phyloP scores from a whole-genome alignment of 1,284 basidiomycete genomes.

The Moesziomyces parantarcticus region DNA sequence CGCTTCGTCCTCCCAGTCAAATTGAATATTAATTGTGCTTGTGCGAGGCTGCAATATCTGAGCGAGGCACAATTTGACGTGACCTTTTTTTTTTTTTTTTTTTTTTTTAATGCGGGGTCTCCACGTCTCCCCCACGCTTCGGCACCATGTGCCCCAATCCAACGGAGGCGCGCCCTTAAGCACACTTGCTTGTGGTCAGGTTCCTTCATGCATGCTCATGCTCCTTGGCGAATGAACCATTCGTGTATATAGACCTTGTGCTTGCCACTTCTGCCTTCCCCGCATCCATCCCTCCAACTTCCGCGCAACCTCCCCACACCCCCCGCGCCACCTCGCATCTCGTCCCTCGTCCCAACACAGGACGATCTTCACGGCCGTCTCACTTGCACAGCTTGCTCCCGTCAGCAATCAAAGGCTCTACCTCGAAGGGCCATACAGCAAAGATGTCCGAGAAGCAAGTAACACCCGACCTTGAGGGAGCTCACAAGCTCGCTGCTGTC shows the following conservation, averaged over 20 bases:
- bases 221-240: no score
- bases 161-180: no score
- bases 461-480: constrained; percentile 29
- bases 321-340: constrained; percentile 1
- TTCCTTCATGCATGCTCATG: no score
- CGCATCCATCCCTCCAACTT: constrained; percentile 3
- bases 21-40: no score
- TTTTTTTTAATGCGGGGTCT: constrained; percentile 12
- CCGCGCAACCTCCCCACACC: neutral
- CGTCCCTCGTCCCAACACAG: neutral
- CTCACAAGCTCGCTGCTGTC: constrained; percentile 34
- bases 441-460: constrained; percentile 35
- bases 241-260: constrained; percentile 22
- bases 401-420: neutral
- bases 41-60: no score
- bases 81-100: neutral
- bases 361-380: no score
- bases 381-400: no score
- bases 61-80: no score
- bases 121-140: constrained; percentile 1
- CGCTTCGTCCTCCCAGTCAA: no score
- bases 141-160: neutral
- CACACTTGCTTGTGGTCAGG: no score
- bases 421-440: neutral
- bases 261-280: constrained; percentile 7